A percentile compares a stretch with the other conserved stretches of the same genome.
Evolutionary conservation across 192 early-diverging fungal species (phyloP).

Genomic region (Linnemannia exigua): DNA sequence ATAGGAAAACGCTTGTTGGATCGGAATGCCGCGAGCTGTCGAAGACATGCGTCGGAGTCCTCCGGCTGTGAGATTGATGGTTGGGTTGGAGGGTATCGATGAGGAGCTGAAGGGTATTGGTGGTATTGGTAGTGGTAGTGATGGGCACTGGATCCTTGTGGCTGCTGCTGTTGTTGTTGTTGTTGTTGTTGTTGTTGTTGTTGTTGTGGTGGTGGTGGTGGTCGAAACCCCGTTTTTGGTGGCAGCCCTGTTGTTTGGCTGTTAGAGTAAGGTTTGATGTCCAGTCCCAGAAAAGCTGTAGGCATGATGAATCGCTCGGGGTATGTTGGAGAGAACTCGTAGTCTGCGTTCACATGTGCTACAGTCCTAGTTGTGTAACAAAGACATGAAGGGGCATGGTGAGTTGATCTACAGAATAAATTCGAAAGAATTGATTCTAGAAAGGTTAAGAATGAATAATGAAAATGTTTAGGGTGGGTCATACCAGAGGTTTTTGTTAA

Average conservation of each 20-base stretch:
- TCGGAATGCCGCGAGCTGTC: conserved; percentile 47
- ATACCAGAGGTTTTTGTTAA: conserved; percentile 47
- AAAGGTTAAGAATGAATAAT: neutral
- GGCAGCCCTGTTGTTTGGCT: conserved; percentile 1
- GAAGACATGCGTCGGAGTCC: conserved; percentile 20
- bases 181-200: neutral
- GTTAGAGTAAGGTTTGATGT: neutral
- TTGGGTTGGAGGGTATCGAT: neutral
- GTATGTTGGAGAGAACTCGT: conserved; percentile 58
- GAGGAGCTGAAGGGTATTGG: neutral
- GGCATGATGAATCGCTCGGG: conserved; percentile 59
- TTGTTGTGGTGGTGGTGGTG: too few relatives aligned
- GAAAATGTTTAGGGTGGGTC: too few relatives aligned
- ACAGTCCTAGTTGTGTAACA: conserved; percentile 39
- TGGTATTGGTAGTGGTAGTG: too few relatives aligned
- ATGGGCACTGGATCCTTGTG: neutral
- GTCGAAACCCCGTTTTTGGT: neutral
- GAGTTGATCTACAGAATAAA: neutral
- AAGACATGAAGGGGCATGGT: neutral
- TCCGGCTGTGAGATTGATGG: neutral
- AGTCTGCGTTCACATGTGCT: conserved; percentile 44
- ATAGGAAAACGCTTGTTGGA: conserved; percentile 56
- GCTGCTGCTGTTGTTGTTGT: neutral
- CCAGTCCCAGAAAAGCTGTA: conserved; percentile 18
- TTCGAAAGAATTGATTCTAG: neutral